Conservation (phyloP, 192 early-diverging fungal genomes). For the Backusella mclennaniae region DNA sequence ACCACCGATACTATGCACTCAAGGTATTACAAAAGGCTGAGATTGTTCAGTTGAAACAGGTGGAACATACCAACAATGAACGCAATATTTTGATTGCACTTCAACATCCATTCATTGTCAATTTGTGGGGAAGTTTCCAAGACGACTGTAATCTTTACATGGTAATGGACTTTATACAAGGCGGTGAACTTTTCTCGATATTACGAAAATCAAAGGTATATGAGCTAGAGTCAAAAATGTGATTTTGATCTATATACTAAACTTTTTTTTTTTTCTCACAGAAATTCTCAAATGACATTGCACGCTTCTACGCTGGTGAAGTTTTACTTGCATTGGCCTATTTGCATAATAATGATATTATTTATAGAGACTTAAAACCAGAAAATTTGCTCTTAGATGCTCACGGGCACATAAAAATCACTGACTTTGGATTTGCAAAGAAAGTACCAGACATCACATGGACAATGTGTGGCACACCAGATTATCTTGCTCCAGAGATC, state of each 20-base stretch:
- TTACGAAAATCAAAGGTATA: constrained; percentile 63
- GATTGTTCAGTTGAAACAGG: constrained; percentile 88
- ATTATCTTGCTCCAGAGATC: constrained; percentile 86
- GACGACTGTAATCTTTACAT: constrained; percentile 79
- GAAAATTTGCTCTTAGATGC: constrained; percentile 73
- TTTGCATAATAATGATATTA: constrained; percentile 77
- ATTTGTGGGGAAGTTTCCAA: constrained; percentile 87
- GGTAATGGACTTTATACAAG: constrained; percentile 85
- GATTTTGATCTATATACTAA: neutral
- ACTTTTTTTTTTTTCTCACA: neutral
- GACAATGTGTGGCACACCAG: constrained; percentile 90
- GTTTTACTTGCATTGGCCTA: constrained; percentile 82
- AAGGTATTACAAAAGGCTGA: constrained; percentile 91
- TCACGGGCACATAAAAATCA: constrained; percentile 82
- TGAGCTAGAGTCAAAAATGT: neutral
- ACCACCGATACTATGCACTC: constrained; percentile 86
- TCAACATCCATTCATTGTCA: constrained; percentile 84
- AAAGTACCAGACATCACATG: constrained; percentile 71
- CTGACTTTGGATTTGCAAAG: constrained; percentile 93
- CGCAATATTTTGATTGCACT: constrained; percentile 79
- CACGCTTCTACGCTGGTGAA: constrained; percentile 83
- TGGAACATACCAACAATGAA: constrained; percentile 96
- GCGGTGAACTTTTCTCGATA: constrained; percentile 86
- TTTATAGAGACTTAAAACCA: constrained; percentile 87
- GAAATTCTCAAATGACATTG: constrained; percentile 76